Evolutionary conservation across 805 yeast genomes (phyloP), one percentile per base, ranked within the genome.

Genomic region (Yamadazyma akitaensis): DNA sequence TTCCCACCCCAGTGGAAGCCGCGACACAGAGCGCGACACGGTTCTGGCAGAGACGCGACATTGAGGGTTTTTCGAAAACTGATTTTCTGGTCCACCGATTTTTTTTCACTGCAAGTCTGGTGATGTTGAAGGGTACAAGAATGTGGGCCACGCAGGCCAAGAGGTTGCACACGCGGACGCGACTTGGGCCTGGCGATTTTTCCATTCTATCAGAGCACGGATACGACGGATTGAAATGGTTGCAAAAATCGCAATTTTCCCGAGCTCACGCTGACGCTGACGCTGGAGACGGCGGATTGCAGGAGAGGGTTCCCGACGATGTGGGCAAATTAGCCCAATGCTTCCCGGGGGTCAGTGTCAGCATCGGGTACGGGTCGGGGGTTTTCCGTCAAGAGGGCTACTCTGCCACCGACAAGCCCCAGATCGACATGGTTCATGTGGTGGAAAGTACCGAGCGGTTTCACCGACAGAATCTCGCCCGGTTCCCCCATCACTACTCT

Each of bases 361-460:
- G 48, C n/a, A 42, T 92, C 65, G 99, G 97, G 0, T 92, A 92
- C 64, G 99, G 99, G 2, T 86, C 96, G 7, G 96, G 96, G 4
- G 96, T 94, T 1, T 87, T 94, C 57, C 75, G 80, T 32, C 99
- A 92, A 62, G 57, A 55, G 1, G 69, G 72, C 5, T 75, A 78
- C 52, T 38, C 36, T 6, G 19, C 37, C 1, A 2, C 54, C 54
- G 3, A 39, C 16, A 30, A 19, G 14, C 84, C 90, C 0, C 98
- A 94, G 63, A 79, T 88, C 11, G 99, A 94, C 62, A 65, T 94
- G 64, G 85, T 92, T 11, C 82, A 86, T 57, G 89, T 88, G 1
- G 97, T 91, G 2, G 76, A 84, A 0, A 78, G 84, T 59, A 81
- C 95, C 2, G 70, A 71, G 28, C 80, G 78, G 51, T 94, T 96